Evolutionary conservation across 495 filamentous ascomycete species (phyloP).

Genomic region (Aspergillus campestris): DNA sequence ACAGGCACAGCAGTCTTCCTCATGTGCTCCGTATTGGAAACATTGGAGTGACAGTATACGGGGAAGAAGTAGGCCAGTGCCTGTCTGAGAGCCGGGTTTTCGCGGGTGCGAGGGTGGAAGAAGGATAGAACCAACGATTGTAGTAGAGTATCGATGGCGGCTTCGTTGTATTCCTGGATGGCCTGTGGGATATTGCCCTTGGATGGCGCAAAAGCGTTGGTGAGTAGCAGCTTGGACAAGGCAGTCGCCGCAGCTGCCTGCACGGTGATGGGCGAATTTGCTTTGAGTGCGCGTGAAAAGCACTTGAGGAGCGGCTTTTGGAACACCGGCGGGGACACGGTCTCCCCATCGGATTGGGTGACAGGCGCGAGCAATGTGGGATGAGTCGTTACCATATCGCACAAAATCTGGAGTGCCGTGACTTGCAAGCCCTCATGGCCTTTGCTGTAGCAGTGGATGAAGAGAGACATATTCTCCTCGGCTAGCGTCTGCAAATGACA

Average conservation of each 20-base stretch:
- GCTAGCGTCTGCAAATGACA: conserved; percentile 55
- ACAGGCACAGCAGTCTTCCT: conserved; percentile 58
- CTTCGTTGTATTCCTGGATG: conserved; percentile 41
- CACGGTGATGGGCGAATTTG: conserved; percentile 58
- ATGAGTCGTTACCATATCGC: conserved; percentile 84
- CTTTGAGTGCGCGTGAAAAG: conserved; percentile 66
- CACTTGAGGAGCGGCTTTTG: conserved; percentile 63
- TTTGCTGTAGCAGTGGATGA: conserved; percentile 92
- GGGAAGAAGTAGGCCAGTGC: conserved; percentile 91
- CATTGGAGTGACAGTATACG: conserved; percentile 79
- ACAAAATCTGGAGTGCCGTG: conserved; percentile 84
- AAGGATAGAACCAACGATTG: conserved; percentile 76
- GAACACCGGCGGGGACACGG: conserved; percentile 32
- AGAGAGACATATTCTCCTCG: conserved; percentile 85
- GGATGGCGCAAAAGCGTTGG: conserved; percentile 40
- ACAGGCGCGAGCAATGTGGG: conserved; percentile 58
- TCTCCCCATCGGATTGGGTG: conserved; percentile 33
- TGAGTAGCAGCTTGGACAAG: conserved; percentile 78
- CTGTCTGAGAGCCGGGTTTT: conserved; percentile 83
- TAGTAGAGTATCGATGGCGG: conserved; percentile 56
- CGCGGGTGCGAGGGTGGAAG: conserved; percentile 78
- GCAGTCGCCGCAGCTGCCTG: conserved; percentile 77
- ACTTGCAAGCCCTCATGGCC: conserved; percentile 84
- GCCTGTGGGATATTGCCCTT: conserved; percentile 30
- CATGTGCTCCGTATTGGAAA: conserved; percentile 77